Percentiles rank a stretch among this genome's conserved stretches.
phyloP scores from a whole-genome alignment of 2,329 filamentous ascomycete genomes.

The Fonsecaea nubica region DNA sequence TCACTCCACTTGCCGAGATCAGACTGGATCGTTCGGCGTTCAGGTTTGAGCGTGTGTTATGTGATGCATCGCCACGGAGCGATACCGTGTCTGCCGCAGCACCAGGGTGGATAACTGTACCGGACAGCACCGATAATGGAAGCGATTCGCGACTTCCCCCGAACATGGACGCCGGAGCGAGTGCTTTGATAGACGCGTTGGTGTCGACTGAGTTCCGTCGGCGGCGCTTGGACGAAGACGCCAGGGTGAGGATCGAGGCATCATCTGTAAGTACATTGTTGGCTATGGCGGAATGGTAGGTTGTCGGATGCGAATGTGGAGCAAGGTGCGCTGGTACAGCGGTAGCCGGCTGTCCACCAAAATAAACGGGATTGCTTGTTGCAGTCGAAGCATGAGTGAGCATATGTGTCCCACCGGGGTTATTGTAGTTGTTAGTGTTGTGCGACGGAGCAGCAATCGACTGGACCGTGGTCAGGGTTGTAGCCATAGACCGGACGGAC shows the following conservation, averaged over 20 bases:
- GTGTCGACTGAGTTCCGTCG: slow-evolving; percentile 69
- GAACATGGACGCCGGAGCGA: slow-evolving; percentile 69
- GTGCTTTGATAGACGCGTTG: slow-evolving; percentile 69
- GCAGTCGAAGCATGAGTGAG: slow-evolving; percentile 41
- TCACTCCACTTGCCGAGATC: slow-evolving; percentile 75
- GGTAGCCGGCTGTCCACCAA: slow-evolving; percentile 65
- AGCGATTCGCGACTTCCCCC: slow-evolving; percentile 69
- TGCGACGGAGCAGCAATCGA: slow-evolving; percentile 61
- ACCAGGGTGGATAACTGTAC: slow-evolving; percentile 57
- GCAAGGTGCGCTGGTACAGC: slow-evolving; percentile 66
- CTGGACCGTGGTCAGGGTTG: slow-evolving; percentile 70
- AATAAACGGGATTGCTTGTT: slow-evolving; percentile 51
- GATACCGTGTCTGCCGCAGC: slow-evolving; percentile 47
- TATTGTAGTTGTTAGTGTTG: slow-evolving; percentile 46
- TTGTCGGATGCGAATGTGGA: slow-evolving; percentile 59
- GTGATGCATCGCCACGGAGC: slow-evolving; percentile 46
- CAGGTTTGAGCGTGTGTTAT: slow-evolving; percentile 60
- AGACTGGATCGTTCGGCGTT: slow-evolving; percentile 68
- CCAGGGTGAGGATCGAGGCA: slow-evolving; percentile 69
- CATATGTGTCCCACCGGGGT: slow-evolving; percentile 38
- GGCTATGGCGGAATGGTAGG: slow-evolving; percentile 66
- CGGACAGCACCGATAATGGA: slow-evolving; percentile 67
- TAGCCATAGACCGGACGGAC: slow-evolving; percentile 69
- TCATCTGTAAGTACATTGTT: slow-evolving; percentile 71
- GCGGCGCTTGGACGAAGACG: slow-evolving; percentile 68